Base-by-base conservation (phyloP, 1,139 yeast genomes). In the Saccharomyces hybrid region DNA sequence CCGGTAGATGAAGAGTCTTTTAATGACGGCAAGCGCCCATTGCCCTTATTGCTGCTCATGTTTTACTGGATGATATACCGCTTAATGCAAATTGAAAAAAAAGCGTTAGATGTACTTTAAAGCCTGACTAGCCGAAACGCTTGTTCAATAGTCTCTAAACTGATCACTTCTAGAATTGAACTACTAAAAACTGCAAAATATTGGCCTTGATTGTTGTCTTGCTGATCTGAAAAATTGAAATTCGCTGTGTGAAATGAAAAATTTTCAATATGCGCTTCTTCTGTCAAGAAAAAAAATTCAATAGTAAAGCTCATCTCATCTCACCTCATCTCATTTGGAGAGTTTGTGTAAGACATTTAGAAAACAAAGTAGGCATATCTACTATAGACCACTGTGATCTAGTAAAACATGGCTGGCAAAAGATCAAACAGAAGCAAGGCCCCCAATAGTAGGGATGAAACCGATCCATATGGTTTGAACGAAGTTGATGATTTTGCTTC, bases 401-500 rank as follows among this genome's bases (percentile, higher is more conserved):
- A 9, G 24, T 9, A 16, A 3, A 49, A 16, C 9, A 58, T 59
- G 59, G 58, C 53, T 31, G 56, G 34, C 34, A 59, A 49, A 29
- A 50, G 31, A 12, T 48, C 52, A 12, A 53, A 24, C 7, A 55
- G 49, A 9, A n/a, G 24, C 7, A 44, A 42, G 16, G 52, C 14
- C 14, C 31, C 50, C n/a, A 50, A 49, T 14, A 28, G 24, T 34
- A 55, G 16, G 12, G 54, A 48, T 11, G 65, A 62, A 19, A 67
- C 64, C 21, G 69, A 67, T 54, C 61, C 66, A 3, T 71, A 70
- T 60, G 77, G 76, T 7, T 67, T 78, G 38, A 84, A 84, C 66
- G 95, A 86, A 64, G 85, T 87, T 9, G 95, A 88, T 66, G 81
- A 78, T 28, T 85, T 86, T 70, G 83, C 84, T 62, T 80, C 80